Conservation (phyloP, 2,329 filamentous ascomycete genomes). For the Curvularia verruculosa region DNA sequence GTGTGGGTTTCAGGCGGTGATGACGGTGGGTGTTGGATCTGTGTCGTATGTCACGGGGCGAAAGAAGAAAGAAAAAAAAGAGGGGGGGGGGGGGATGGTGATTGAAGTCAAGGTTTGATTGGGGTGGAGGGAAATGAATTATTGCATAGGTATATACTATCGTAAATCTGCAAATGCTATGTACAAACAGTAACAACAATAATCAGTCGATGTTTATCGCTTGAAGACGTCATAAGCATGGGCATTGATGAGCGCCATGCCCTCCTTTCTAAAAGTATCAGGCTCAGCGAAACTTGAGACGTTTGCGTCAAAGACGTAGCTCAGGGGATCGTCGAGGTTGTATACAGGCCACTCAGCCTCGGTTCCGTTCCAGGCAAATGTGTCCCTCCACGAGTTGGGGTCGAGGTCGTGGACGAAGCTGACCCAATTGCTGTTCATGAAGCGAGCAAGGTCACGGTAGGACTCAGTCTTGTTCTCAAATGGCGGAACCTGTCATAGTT, state of each 20-base stretch:
- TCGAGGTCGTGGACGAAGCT: conserved; percentile 53
- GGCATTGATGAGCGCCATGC: conserved; percentile 53
- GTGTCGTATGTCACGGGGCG: neutral
- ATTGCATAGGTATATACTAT: neutral
- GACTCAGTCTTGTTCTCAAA: conserved; percentile 45
- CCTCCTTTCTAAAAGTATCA: conserved; percentile 54
- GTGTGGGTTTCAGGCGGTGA: neutral
- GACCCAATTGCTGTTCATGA: conserved; percentile 56
- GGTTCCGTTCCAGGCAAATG: conserved; percentile 22
- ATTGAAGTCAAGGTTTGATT: neutral
- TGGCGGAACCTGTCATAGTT: conserved; percentile 22
- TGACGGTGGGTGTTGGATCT: neutral
- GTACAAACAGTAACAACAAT: neutral
- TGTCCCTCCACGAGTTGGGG: conserved; percentile 34
- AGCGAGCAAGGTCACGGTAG: conserved; percentile 49
- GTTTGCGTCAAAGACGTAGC: conserved; percentile 58
- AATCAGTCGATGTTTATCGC: conserved; percentile 5
- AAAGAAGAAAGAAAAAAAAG: too few relatives aligned
- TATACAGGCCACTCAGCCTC: conserved; percentile 52
- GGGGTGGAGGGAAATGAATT: neutral
- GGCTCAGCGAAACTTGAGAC: conserved; percentile 48
- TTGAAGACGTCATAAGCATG: conserved; percentile 20
- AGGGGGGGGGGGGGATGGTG: neutral
- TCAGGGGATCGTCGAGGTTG: conserved; percentile 40
- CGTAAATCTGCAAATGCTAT: neutral